These are phyloP conservation scores for Crithidia fasciculata DNA, from an alignment of 208 protist species.

Conservation along the genomic window DNA sequence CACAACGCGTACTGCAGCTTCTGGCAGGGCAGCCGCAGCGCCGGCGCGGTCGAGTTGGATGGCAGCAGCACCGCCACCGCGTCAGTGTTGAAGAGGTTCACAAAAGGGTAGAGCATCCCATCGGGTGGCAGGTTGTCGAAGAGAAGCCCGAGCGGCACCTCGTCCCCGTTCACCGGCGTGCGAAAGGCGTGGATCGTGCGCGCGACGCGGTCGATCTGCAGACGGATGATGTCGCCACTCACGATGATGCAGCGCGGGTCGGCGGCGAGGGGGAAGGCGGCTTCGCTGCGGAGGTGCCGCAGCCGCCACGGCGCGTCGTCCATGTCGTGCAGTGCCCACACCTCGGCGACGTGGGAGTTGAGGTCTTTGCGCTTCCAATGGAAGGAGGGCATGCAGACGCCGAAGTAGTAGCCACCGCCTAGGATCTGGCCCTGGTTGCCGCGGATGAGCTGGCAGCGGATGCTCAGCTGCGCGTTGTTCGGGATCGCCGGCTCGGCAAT, in stretches of 20 bases:
- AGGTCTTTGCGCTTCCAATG: conserved; percentile 79
- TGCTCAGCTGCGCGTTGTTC: conserved; percentile 50
- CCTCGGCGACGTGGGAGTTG: conserved; percentile 63
- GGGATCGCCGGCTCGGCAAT: conserved; percentile 86
- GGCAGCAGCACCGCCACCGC: conserved; percentile 87
- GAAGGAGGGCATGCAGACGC: conserved; percentile 71
- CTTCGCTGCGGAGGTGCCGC: conserved; percentile 65
- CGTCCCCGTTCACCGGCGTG: conserved; percentile 80
- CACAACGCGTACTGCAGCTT: conserved; percentile 74
- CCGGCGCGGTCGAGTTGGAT: conserved; percentile 46
- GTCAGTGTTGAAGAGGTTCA: conserved; percentile 91
- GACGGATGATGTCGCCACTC: conserved; percentile 86
- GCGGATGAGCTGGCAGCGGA: conserved; percentile 86
- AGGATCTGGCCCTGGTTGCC: conserved; percentile 87
- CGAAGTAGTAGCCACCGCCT: conserved; percentile 92
- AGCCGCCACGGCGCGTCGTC: conserved; percentile 86
- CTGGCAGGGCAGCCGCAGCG: conserved; percentile 74
- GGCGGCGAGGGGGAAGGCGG: conserved; percentile 62
- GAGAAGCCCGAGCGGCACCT: conserved; percentile 76
- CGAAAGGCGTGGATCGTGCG: conserved; percentile 86
- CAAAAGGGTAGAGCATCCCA: conserved; percentile 79
- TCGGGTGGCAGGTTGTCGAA: conserved; percentile 81
- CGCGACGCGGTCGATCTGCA: conserved; percentile 78
- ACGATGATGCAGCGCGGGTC: conserved; percentile 89
- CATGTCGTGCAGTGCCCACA: conserved; percentile 92